A percentile compares a stretch with the other conserved stretches of the same genome.
These are phyloP conservation scores for Inga laurina DNA, from an alignment of 306 rosid species.

Conservation along the genomic window DNA sequence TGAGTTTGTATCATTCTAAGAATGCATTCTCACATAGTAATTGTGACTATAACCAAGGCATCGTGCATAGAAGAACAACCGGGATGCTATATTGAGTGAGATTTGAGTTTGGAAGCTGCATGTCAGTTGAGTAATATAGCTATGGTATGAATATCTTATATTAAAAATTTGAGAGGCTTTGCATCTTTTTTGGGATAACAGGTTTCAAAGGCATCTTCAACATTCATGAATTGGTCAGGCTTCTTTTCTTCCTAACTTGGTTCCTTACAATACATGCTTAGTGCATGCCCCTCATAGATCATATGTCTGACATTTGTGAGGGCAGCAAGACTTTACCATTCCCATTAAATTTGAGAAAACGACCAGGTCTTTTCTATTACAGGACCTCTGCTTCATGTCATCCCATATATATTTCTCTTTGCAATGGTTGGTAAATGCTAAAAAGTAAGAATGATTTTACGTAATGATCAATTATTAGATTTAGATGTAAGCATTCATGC, in stretches of 20 bases:
- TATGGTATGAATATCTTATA: not conserved
- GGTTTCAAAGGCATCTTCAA: not conserved
- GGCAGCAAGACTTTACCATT: not conserved
- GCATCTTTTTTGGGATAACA: not conserved
- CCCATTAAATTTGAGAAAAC: not conserved
- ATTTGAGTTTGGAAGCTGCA: slow-evolving; percentile 3
- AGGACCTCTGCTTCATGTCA: not conserved
- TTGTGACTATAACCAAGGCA: not conserved
- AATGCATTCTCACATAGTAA: not conserved
- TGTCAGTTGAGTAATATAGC: not conserved
- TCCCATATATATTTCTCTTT: not conserved
- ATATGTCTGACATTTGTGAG: not conserved
- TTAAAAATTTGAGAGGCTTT: not conserved
- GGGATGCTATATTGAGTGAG: not conserved
- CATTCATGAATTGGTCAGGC: not conserved
- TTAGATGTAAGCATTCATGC: not conserved
- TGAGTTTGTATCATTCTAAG: not conserved
- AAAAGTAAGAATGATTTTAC: not conserved
- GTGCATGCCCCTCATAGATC: not conserved
- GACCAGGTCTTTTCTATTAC: not conserved
- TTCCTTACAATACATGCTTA: not conserved
- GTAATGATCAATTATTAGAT: not conserved
- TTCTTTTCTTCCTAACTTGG: not conserved
- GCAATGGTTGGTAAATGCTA: not conserved
- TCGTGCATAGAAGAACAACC: slow-evolving; percentile 1